Evolutionary conservation across 2,329 filamentous ascomycete genomes (phyloP), one percentile per base, ranked within the genome.

Genomic region (Myriangium duriaei): DNA sequence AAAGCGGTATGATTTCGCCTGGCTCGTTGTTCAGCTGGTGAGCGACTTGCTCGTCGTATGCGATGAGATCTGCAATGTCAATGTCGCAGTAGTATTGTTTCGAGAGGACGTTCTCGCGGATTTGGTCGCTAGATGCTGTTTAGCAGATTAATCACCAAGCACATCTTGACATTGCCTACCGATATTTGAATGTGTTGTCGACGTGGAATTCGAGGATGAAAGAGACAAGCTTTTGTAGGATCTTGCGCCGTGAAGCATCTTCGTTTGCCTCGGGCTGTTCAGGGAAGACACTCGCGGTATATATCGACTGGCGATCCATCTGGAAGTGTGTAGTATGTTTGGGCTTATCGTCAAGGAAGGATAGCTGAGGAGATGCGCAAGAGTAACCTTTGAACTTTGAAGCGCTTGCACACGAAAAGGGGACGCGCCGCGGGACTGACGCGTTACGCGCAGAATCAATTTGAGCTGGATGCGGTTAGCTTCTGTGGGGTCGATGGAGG

Each of bases 1-100:
- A 98, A 38, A 96, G 66, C 43, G 91, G 88, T 42, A 98, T 91
- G 40, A 94, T 81, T 41, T 96, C 87, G 32, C 80, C 81, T 3
- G 91, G 92, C 55, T 95, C 85, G 34, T 82, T 91, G 13, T 81
- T 82, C 45, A 98, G 69, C 54, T 79, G 78, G 59, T 96, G 84
- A 17, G 88, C 91, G 43, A 98, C 71, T 58, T 95, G 86, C 61
- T 96, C 88, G 54, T 93, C 91, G 64, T 87, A 96, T 44, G 81
- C 91, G 58, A 96, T 96, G 42, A 98, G 67, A 58, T 98, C 88
- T 45, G 82, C 84, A 50, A 98, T 84, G 58, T 98, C 87, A 56
- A 98, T 75, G 58, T 98, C 88, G 66, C 91, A 95, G 60, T 80
- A 95, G 64, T 86, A 96, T 51, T 87, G 86, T 58, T 94, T 91